A percentile compares a stretch with the other conserved stretches of the same genome.
These are phyloP conservation scores for Myriosclerotinia curreyana DNA, from an alignment of 2,329 filamentous ascomycete genomes.

Conservation along the genomic window DNA sequence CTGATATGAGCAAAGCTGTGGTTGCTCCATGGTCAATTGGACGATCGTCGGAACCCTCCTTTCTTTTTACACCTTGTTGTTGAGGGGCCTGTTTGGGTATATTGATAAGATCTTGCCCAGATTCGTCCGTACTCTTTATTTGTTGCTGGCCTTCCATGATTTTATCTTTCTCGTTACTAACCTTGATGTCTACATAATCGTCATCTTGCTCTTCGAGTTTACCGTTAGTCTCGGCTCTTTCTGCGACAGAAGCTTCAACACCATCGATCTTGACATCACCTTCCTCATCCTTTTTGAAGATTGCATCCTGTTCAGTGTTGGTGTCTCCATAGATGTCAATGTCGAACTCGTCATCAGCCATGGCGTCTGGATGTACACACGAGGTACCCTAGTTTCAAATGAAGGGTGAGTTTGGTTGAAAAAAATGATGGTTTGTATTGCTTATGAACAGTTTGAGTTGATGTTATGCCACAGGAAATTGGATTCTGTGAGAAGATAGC, in stretches of 20 bases:
- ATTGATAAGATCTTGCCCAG: conserved; percentile 38
- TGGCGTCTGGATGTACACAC: conserved; percentile 37
- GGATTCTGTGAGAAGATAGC: conserved; percentile 36
- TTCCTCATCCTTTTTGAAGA: conserved; percentile 41
- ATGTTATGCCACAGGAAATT: conserved; percentile 33
- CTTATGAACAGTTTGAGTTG: conserved; percentile 30
- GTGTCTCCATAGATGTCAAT: conserved; percentile 70
- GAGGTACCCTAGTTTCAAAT: conserved; percentile 15
- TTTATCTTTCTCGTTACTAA: conserved; percentile 39
- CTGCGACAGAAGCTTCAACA: conserved; percentile 31
- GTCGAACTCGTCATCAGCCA: conserved; percentile 70
- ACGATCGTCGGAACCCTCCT: conserved; percentile 57
- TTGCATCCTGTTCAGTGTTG: conserved; percentile 46
- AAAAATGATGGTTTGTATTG: conserved; percentile 33
- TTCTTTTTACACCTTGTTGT: conserved; percentile 59
- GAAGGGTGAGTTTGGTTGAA: conserved; percentile 5
- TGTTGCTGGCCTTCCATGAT: conserved; percentile 42
- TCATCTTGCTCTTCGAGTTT: conserved; percentile 42
- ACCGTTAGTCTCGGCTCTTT: conserved; percentile 31
- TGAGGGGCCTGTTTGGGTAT: conserved; percentile 43
- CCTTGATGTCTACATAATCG: conserved; percentile 44
- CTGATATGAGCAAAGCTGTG: conserved; percentile 77
- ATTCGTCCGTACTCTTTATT: conserved; percentile 45
- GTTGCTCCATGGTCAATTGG: conserved; percentile 59
- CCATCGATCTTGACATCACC: conserved; percentile 42